Base-by-base conservation (phyloP, 2,329 filamentous ascomycete species). In the Simplicillium aogashimaense region DNA sequence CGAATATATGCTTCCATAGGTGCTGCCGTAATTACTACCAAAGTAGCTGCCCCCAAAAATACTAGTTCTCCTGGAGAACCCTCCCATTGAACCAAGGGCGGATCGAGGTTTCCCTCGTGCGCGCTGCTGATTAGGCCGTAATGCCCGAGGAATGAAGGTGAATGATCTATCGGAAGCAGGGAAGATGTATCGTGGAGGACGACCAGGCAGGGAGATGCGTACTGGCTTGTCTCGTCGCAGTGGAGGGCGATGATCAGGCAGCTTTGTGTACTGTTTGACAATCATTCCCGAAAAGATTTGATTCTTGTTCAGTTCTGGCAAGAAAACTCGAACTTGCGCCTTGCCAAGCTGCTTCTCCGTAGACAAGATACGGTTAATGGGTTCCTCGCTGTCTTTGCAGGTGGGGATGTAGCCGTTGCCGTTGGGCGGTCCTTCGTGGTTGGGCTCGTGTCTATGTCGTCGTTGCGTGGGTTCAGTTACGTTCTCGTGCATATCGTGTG, bases 221-320 rank as follows among this genome's bases (percentile, higher is more conserved):
- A 97, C 92, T 7, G 92, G 92, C 59, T 97, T 98, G 66, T 98
- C 92, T 52, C 92, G 82, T 46, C 92, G 84, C 37, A 98, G 74
- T 38, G 92, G 92, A 15, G 92, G 92, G 16, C 92, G 81, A 61
- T 97, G 92, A 56, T 97, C 87, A 15, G 92, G 92, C 37, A 98
- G 76, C 51, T 90, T 88, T 32, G 88, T 95, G 62, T 98, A 90
- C 54, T 92, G 85, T 59, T 86, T 92, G 48, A 94, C 79, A 36
- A 85, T 78, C 47, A 94, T 78, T 45, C 81, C 81, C 25, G 85
- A 70, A 56, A 90, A 87, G 33, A 76, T 64, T 35, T 83, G 74
- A 6, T 87, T 76, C 25, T 74, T 72, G 50, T 79, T 76, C 76
- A 94, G 84, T 16, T 77, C 75, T 2, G 86, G 83, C 37, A 98